Percentiles rank a stretch among this genome's conserved stretches.
Evolutionary conservation across 2,329 filamentous ascomycete species (phyloP).

Genomic region (Coniochaeta sp.): DNA sequence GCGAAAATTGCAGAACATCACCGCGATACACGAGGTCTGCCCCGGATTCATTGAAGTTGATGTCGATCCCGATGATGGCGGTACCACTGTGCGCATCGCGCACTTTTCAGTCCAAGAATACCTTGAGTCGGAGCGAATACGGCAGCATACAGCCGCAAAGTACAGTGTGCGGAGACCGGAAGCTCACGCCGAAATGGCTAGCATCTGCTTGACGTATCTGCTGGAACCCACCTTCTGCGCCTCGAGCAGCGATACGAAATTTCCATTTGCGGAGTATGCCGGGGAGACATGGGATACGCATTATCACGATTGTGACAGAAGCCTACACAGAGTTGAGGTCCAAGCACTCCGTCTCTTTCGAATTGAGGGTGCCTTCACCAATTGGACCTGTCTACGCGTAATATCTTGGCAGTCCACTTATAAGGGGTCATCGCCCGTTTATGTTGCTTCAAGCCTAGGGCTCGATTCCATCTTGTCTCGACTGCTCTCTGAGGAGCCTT

Average conservation of each 20-base stretch:
- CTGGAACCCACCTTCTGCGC: conserved; percentile 1
- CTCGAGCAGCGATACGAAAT: background rate
- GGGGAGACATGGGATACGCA: background rate
- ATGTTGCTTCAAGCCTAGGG: background rate
- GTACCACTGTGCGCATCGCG: conserved; percentile 7
- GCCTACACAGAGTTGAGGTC: background rate
- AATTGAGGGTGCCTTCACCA: background rate
- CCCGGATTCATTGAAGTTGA: conserved; percentile 9
- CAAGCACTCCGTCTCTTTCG: background rate
- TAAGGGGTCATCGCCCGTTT: background rate
- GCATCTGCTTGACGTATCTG: conserved; percentile 9
- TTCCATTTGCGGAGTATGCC: background rate
- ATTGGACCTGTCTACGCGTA: background rate
- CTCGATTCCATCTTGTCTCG: background rate
- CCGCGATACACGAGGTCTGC: conserved; percentile 8
- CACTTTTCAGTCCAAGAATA: conserved; percentile 11
- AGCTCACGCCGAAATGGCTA: conserved; percentile 8
- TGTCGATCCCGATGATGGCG: background rate
- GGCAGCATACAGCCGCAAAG: background rate
- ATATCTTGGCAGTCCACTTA: background rate
- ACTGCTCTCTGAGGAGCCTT: background rate
- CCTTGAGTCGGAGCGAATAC: conserved; percentile 7
- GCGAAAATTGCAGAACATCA: conserved; percentile 2
- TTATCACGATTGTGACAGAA: background rate
- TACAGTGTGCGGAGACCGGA: conserved; percentile 4